These are phyloP conservation scores for Lentinula boryana DNA, from an alignment of 768 basidiomycete species.

Conservation along the genomic window DNA sequence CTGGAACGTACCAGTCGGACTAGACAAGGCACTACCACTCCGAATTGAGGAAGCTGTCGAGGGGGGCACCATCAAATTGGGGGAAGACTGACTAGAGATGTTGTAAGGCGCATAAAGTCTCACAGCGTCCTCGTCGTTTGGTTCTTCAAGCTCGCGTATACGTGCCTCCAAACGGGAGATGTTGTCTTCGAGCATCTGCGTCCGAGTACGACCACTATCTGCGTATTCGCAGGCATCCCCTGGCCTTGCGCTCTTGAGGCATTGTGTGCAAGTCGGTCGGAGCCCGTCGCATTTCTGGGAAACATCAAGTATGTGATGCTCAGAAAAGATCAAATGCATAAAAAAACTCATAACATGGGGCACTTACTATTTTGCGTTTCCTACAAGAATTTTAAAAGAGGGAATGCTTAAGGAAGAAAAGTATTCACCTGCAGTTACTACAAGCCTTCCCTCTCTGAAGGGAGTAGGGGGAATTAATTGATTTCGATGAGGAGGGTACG, in stretches of 20 bases:
- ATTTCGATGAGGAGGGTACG: background rate
- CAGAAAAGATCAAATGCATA: background rate
- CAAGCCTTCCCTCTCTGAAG: constrained; percentile 8
- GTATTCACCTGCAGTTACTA: constrained; percentile 7
- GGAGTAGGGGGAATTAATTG: background rate
- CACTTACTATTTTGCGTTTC: constrained; percentile 8
- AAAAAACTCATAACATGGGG: background rate
- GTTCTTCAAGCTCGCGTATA: constrained; percentile 31
- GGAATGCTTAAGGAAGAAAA: background rate
- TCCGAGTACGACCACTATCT: constrained; percentile 31
- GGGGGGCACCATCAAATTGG: background rate
- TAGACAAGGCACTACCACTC: background rate
- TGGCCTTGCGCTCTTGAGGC: constrained; percentile 25
- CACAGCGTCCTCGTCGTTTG: constrained; percentile 14
- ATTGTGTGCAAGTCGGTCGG: constrained; percentile 33
- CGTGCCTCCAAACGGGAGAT: constrained; percentile 30
- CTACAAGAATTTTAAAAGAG: background rate
- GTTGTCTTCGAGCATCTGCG: constrained; percentile 34
- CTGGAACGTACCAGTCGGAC: background rate
- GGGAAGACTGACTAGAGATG: constrained; percentile 1
- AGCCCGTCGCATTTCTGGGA: constrained; percentile 37
- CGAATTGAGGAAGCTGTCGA: background rate
- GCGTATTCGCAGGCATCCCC: constrained; percentile 40
- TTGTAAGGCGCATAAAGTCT: constrained; percentile 14
- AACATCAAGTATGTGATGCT: background rate